Conservation (phyloP, 192 early-diverging fungal species). For the Thoreauomyces humboldtii region DNA sequence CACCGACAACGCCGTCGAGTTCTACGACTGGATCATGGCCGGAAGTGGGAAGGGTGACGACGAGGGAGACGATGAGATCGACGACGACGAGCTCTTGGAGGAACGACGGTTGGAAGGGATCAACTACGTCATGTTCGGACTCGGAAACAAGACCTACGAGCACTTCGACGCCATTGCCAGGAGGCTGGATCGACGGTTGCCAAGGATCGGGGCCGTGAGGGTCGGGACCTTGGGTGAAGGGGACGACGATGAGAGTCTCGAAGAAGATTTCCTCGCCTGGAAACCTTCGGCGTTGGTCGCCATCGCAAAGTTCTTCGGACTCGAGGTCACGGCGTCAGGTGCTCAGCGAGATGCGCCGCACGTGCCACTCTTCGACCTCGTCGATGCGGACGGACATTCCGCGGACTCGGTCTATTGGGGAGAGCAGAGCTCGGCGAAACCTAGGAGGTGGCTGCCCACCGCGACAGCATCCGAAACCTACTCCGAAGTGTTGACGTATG, state of each 20-base stretch:
- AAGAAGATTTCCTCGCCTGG: slow-evolving; percentile 97
- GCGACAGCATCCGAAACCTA: no score
- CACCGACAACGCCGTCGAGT: slow-evolving; percentile 94
- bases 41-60: slow-evolving; percentile 70
- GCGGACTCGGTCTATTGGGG: slow-evolving; percentile 51
- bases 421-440: slow-evolving; percentile 46
- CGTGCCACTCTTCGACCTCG: slow-evolving; percentile 44
- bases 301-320: slow-evolving; percentile 69
- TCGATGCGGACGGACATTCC: neutral
- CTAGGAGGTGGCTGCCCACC: slow-evolving; percentile 47
- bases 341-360: slow-evolving; percentile 38
- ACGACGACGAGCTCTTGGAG: slow-evolving; percentile 46
- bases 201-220: slow-evolving; percentile 69
- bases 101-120: slow-evolving; percentile 51
- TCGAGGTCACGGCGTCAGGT: slow-evolving; percentile 53
- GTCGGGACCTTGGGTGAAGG: slow-evolving; percentile 86
- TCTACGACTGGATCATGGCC: slow-evolving; percentile 82
- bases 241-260: slow-evolving; percentile 93
- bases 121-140: slow-evolving; percentile 70
- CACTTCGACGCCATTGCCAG: slow-evolving; percentile 84
- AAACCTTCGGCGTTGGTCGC: slow-evolving; percentile 81
- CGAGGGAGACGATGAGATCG: slow-evolving; percentile 55
- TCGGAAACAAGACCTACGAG: slow-evolving; percentile 91
- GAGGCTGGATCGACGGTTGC: slow-evolving; percentile 64
- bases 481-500: no score